Percentiles rank a stretch among this genome's conserved stretches.
Conservation (phyloP, 2,329 filamentous ascomycete species). For the Cladosporium sp. region DNA sequence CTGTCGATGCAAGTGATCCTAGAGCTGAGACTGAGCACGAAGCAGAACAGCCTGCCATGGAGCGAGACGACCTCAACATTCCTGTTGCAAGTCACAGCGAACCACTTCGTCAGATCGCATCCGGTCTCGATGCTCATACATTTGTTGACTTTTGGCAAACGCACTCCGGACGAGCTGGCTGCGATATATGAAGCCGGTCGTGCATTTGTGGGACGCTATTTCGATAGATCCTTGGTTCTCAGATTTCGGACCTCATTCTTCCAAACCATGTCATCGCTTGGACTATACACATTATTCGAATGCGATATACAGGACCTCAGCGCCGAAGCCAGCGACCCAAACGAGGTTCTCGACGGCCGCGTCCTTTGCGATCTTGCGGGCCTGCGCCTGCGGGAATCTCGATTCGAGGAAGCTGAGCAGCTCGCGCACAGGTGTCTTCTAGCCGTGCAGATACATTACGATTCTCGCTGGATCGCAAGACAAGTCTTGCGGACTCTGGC, state of each 20-base stretch:
- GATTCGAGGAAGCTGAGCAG: not conserved
- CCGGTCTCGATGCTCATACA: not conserved
- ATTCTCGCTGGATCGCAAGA: not conserved
- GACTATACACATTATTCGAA: not conserved
- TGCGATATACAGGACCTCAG: not conserved
- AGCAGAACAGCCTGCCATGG: not conserved
- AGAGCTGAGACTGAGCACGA: not conserved
- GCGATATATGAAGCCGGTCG: not conserved
- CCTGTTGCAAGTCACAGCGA: not conserved
- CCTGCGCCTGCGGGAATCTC: not conserved
- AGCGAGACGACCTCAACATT: not conserved
- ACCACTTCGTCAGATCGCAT: not conserved
- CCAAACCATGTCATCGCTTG: not conserved
- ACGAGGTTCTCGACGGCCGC: not conserved
- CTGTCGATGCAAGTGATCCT: not conserved
- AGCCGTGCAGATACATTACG: not conserved
- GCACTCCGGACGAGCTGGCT: not conserved
- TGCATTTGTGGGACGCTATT: not conserved
- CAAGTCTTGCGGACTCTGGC: not conserved
- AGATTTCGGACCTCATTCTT: not conserved
- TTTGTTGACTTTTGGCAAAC: not conserved
- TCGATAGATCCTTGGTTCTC: not conserved
- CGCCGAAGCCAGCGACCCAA: not conserved
- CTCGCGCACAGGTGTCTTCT: not conserved
- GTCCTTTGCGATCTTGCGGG: not conserved